phyloP scores from a whole-genome alignment of 495 filamentous ascomycete genomes.

The Ascodesmis nigricans region DNA sequence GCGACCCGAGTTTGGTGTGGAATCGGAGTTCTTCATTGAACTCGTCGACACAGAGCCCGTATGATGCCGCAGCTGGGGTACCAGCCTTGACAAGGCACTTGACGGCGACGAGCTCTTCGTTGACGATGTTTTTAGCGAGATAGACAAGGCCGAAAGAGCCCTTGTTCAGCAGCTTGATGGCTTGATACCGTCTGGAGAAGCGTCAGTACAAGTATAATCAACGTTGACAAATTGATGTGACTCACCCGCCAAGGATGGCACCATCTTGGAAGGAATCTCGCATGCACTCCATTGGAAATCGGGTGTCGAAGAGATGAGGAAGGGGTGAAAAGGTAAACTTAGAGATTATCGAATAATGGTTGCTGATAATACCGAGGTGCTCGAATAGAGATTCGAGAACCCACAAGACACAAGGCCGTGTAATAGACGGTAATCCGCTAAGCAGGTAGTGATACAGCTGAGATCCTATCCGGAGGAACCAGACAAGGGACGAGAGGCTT shows the following conservation, averaged over 20 bases:
- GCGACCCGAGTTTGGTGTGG: conserved; percentile 53
- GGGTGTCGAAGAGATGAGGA: conserved; percentile 13
- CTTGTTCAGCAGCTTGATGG: conserved; percentile 85
- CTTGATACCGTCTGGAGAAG: conserved; percentile 46
- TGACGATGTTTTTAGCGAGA: conserved; percentile 57
- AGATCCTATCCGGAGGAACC: conserved; percentile 21
- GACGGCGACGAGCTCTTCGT: conserved; percentile 63
- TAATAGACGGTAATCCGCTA: conserved; percentile 8
- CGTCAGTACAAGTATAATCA: conserved; percentile 6
- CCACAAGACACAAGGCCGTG: conserved; percentile 19
- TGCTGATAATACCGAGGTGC: conserved; percentile 10
- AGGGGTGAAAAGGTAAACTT: conserved; percentile 4
- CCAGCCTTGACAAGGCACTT: conserved; percentile 72
- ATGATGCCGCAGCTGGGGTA: conserved; percentile 30
- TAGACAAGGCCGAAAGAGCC: conserved; percentile 98
- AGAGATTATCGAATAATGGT: conserved; percentile 18
- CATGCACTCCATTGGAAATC: conserved; percentile 51
- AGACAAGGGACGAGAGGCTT: conserved; percentile 9
- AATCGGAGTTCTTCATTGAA: conserved; percentile 70
- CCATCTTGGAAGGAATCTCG: conserved; percentile 51
- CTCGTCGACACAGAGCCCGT: conserved; percentile 46
- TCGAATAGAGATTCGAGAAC: conserved; percentile 18
- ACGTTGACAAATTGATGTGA: neutral
- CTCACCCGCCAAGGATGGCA: conserved; percentile 44
- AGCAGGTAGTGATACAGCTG: conserved; percentile 17